A percentile compares a stretch with the other conserved stretches of the same genome.
These are phyloP conservation scores for Pelargonium exstipulatum DNA, from an alignment of 441 rosid genomes.

Conservation along the genomic window DNA sequence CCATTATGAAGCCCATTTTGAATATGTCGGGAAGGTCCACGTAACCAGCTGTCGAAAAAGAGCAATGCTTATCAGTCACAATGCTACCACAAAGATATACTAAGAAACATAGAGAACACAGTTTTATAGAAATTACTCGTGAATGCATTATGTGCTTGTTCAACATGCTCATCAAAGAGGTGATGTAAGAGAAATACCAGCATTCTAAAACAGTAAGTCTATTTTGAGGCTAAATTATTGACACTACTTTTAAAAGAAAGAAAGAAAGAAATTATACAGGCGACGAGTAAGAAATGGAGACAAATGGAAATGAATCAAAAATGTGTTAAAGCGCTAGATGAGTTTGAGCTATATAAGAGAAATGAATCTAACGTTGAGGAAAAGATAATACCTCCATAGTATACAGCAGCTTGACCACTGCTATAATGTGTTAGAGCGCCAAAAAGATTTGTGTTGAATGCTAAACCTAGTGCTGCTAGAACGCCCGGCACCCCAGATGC, in stretches of 20 bases:
- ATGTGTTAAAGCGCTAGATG: too few species aligned
- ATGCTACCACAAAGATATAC: neutral
- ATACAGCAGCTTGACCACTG: conserved; percentile 96
- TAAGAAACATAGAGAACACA: neutral
- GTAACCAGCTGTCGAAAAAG: conserved; percentile 61
- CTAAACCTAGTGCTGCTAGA: conserved; percentile 76
- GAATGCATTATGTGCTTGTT: too few species aligned
- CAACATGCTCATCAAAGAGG: conserved; percentile 45
- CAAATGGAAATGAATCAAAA: too few species aligned
- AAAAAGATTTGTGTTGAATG: conserved; percentile 83
- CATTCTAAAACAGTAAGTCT: too few species aligned
- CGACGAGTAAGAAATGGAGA: too few species aligned
- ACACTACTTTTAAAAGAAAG: too few species aligned
- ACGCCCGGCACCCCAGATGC: conserved; percentile 85
- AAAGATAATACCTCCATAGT: conserved; percentile 61
- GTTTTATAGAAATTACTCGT: neutral
- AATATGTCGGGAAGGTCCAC: conserved; percentile 78
- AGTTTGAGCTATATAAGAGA: neutral
- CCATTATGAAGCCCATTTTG: conserved; percentile 78
- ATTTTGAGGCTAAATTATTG: too few species aligned
- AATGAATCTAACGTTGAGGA: too few species aligned
- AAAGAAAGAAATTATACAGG: too few species aligned
- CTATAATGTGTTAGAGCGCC: conserved; percentile 93
- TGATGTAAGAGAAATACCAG: conserved; percentile 40
- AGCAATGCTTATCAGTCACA: conserved; percentile 17